Conservation (phyloP, 2,329 filamentous ascomycete genomes). For the Pyrenophora seminiperda region DNA sequence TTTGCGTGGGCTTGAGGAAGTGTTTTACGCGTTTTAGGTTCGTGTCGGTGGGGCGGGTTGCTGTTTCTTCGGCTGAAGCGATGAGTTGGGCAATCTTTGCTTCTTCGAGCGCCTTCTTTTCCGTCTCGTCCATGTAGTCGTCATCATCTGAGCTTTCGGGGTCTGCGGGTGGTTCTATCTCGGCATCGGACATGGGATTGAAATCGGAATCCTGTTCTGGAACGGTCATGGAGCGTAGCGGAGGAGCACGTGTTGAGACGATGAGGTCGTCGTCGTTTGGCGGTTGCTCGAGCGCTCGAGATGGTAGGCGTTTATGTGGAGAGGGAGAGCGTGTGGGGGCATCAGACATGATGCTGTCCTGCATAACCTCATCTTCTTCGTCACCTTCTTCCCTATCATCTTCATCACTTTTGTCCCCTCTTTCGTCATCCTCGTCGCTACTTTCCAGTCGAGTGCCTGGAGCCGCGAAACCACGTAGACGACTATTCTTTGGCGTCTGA, state of each 20-base stretch:
- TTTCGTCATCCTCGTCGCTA: conserved; percentile 35
- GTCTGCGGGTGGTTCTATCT: conserved; percentile 1
- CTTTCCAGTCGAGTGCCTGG: conserved; percentile 54
- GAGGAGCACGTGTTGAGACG: conserved; percentile 22
- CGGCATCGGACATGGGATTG: conserved; percentile 9
- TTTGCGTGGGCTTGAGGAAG: conserved; percentile 61
- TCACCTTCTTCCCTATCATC: conserved; percentile 2
- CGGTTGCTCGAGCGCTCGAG: conserved; percentile 20
- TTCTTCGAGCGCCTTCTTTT: conserved; percentile 59
- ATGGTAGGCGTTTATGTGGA: conserved; percentile 13
- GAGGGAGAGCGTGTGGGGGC: conserved; percentile 23
- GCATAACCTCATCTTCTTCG: conserved; percentile 25
- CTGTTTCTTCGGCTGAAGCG: conserved; percentile 52
- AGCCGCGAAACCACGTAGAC: conserved; percentile 60
- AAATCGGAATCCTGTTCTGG: conserved; percentile 9
- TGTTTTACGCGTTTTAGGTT: conserved; percentile 54
- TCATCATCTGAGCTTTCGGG: conserved; percentile 47
- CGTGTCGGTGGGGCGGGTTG: conserved; percentile 50
- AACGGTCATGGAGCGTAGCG: background rate
- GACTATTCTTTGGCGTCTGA: conserved; percentile 35
- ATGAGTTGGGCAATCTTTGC: conserved; percentile 53
- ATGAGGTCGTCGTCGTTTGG: conserved; percentile 23
- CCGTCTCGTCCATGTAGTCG: conserved; percentile 60
- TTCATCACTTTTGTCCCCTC: conserved; percentile 14
- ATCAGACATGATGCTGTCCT: conserved; percentile 24